Evolutionary conservation across 164 flowering plant genomes (phyloP).

Genomic region (Kingdonia uniflora): DNA sequence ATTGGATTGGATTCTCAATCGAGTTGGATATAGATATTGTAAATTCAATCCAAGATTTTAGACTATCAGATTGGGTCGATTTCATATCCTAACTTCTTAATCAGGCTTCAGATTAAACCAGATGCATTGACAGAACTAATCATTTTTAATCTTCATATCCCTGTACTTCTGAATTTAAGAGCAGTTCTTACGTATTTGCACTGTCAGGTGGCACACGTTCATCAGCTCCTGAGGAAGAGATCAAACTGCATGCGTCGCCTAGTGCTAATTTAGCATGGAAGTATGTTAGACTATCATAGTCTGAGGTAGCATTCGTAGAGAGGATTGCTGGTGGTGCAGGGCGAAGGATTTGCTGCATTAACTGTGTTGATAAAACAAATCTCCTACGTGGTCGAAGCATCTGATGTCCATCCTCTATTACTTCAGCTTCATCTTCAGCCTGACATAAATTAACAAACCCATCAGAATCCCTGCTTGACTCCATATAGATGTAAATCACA

Average conservation of each 20-base stretch:
- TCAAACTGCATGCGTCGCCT: conserved; percentile 70
- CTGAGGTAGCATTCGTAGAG: conserved; percentile 35
- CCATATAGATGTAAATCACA: neutral
- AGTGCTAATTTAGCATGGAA: conserved; percentile 44
- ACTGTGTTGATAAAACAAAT: conserved; percentile 59
- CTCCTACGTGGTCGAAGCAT: conserved; percentile 45
- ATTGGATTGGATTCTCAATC: too few relatives aligned
- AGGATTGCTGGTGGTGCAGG: conserved; percentile 47
- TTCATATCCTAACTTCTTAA: too few relatives aligned
- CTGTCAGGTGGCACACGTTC: conserved; percentile 9
- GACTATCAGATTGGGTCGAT: too few relatives aligned
- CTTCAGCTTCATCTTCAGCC: conserved; percentile 45
- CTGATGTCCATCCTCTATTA: conserved; percentile 28
- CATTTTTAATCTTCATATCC: neutral
- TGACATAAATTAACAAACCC: conserved; percentile 17
- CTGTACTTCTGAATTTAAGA: neutral
- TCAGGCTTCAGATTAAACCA: neutral
- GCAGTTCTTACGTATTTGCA: conserved; percentile 35
- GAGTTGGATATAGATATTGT: too few relatives aligned
- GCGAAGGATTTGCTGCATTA: conserved; percentile 59
- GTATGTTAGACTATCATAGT: conserved; percentile 37
- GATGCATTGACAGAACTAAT: neutral
- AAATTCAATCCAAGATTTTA: too few relatives aligned
- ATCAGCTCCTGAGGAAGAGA: conserved; percentile 21
- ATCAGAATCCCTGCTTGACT: conserved; percentile 3